Base-by-base conservation (phyloP, 257 asterid genomes). In the Petunia axillaris region DNA sequence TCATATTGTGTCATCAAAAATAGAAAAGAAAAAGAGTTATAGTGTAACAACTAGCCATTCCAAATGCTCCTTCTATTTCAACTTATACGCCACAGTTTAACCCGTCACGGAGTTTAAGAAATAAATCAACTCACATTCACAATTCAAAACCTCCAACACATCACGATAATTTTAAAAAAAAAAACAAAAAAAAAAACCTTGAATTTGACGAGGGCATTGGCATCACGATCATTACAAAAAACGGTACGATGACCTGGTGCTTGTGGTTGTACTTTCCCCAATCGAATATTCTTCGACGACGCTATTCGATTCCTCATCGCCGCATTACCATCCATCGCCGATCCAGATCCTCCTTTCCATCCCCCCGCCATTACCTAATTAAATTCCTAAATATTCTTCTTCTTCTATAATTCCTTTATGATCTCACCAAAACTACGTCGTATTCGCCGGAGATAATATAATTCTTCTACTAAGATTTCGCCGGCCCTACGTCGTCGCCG, bases 181-280 rank as follows among this genome's bases (percentile, higher is more conserved):
- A 25, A 1, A 16, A 13, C 2, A 55, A 36, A 15, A 40, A 59
- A 64, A 76, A 53, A 60, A 10, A 95, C 99, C 99, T 94, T 96
- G 87, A 84, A 94, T 85, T 88, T 91, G 44, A 94, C 85, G 68
- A 94, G 90, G 80, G 92, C 86, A 78, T 94, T 96, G 14, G 95
- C 92, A 76, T 94, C 97, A 50, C 97, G 98, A 85, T 96, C 99
- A 87, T 96, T 96, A 83, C 98, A 94, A 82, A 94, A 96, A 53
- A 94, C 98, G 84, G 97, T 96, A 78, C 99, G 88, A 81, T 92
- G 94, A 85, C 98, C 98, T 9, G 99, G 99, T 64, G 99, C 99
- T 89, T 94, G 99, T 37, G 99, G 99, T 86, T 96, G 98, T 66
- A 96, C 97, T 85, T 87, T 92, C 9, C 99, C 98, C 0, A 96